phyloP scores from a whole-genome alignment of 441 rosid genomes.

The California macrophylla region DNA sequence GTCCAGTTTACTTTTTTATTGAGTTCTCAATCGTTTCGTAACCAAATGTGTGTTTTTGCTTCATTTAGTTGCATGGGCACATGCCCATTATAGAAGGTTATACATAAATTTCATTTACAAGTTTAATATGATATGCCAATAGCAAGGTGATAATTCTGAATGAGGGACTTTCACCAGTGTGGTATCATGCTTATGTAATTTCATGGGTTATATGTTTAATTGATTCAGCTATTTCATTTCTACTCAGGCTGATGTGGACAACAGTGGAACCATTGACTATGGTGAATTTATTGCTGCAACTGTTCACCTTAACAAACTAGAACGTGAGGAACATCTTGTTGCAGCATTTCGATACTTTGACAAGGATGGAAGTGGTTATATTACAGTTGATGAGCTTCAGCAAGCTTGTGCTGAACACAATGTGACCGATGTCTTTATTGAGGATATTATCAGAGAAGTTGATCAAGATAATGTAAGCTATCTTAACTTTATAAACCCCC shows the following conservation, averaged over 20 bases:
- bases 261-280: slow-evolving; percentile 91
- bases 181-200: background rate
- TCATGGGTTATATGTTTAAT: background rate
- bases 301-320: slow-evolving; percentile 86
- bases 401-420: slow-evolving; percentile 89
- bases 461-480: slow-evolving; percentile 86
- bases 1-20: background rate
- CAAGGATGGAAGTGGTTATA: slow-evolving; percentile 93
- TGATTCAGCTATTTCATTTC: slow-evolving; percentile 7
- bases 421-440: slow-evolving; percentile 79
- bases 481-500: slow-evolving; percentile 1
- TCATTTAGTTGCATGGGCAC: too few species aligned
- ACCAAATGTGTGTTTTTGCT: background rate
- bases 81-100: too few species aligned
- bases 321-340: slow-evolving; percentile 92
- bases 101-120: too few species aligned
- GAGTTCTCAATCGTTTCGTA: background rate
- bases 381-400: slow-evolving; percentile 91
- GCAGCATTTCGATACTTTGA: slow-evolving; percentile 94
- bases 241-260: slow-evolving; percentile 93
- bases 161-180: background rate
- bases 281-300: slow-evolving; percentile 96
- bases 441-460: slow-evolving; percentile 82
- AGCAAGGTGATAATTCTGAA: too few species aligned
- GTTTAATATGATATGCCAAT: too few species aligned